Percentiles rank a stretch among this genome's conserved stretches.
Conservation (phyloP, 148 eudicot genomes). For the Fagopyrum esculentum region DNA sequence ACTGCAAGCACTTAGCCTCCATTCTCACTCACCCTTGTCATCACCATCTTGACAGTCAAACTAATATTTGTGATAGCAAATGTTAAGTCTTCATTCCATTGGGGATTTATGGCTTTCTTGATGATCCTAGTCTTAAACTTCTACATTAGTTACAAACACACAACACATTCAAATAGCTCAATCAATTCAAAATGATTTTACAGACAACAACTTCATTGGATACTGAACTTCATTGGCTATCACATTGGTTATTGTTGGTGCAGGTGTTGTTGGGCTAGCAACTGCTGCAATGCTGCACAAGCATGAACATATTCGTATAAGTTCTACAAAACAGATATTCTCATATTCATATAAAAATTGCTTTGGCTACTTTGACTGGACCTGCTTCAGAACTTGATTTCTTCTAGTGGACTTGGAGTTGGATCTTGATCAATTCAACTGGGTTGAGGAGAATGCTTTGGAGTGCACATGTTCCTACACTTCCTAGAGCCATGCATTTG, state of each 20-base stretch:
- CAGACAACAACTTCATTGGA: no score
- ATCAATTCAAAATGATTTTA: neutral
- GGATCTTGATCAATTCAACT: conserved; percentile 76
- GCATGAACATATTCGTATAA: no score
- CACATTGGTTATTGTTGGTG: no score
- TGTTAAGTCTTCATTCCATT: conserved; percentile 78
- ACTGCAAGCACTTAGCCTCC: neutral
- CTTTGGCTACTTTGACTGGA: conserved; percentile 45
- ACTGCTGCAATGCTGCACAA: no score
- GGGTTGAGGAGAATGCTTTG: conserved; percentile 75
- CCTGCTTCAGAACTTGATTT: conserved; percentile 24
- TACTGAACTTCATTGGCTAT: no score
- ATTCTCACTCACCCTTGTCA: conserved; percentile 9
- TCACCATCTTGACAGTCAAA: conserved; percentile 35
- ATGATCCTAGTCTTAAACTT: conserved; percentile 71
- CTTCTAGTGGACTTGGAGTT: conserved; percentile 54
- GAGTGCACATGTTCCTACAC: conserved; percentile 81
- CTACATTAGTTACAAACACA: conserved; percentile 22
- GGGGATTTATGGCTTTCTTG: conserved; percentile 59
- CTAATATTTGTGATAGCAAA: conserved; percentile 53
- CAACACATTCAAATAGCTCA: neutral
- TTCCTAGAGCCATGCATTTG: conserved; percentile 65
- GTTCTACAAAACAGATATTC: no score
- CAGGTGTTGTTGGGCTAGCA: no score
- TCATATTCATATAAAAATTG: conserved; percentile 22